Evolutionary conservation across 2,329 filamentous ascomycete genomes (phyloP).

Genomic region (Colletotrichum sp.): DNA sequence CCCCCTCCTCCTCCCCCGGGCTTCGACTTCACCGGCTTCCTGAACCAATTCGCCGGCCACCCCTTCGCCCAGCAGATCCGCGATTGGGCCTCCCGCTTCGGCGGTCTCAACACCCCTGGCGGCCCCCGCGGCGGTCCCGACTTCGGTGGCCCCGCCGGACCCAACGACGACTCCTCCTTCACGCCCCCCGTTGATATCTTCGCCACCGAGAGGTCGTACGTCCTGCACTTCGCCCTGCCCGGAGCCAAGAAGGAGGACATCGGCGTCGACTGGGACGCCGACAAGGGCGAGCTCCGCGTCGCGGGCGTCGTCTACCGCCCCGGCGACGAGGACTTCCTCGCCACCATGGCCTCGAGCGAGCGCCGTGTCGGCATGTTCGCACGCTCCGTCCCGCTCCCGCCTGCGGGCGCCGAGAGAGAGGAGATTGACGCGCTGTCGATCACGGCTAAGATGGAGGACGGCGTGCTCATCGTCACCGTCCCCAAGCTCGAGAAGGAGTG

Average conservation of each 20-base stretch:
- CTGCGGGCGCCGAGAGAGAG: conserved; percentile 45
- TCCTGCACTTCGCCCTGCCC: conserved; percentile 78
- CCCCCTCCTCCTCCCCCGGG: background rate
- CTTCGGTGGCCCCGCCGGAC: background rate
- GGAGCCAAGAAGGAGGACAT: conserved; percentile 82
- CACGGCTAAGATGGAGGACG: conserved; percentile 79
- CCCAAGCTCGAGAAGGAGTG: conserved; percentile 74
- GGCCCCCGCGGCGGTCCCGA: conserved; percentile 16
- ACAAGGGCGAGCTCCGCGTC: conserved; percentile 69
- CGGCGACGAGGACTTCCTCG: conserved; percentile 72
- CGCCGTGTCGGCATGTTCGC: conserved; percentile 78
- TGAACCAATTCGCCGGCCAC: conserved; percentile 45
- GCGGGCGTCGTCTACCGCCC: conserved; percentile 77
- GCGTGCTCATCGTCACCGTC: conserved; percentile 77
- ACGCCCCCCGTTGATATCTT: conserved; percentile 77
- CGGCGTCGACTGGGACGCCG: conserved; percentile 76
- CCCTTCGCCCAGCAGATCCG: conserved; percentile 47
- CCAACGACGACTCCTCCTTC: conserved; percentile 49
- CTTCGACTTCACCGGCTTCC: conserved; percentile 41
- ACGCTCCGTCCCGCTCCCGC: conserved; percentile 68
- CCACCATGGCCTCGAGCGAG: conserved; percentile 67
- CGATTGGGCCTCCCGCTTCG: conserved; percentile 35
- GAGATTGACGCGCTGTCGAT: conserved; percentile 72
- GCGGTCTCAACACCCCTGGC: background rate
- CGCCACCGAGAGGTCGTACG: conserved; percentile 67